Evolutionary conservation across 1,284 basidiomycete genomes (phyloP).

Genomic region (Malassezia psittaci): DNA sequence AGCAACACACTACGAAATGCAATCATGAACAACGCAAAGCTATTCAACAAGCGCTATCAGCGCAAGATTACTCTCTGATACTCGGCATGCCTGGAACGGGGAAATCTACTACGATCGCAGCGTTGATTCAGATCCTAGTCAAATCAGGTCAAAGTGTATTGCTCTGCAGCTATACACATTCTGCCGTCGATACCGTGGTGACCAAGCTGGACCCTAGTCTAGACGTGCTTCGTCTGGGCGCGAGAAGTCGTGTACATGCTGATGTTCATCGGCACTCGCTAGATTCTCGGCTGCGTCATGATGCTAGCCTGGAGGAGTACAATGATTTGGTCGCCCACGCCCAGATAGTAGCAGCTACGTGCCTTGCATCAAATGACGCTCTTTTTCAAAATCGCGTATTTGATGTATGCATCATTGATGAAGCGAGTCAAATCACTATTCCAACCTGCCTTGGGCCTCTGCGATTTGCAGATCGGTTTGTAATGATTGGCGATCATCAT

Average conservation of each 20-base stretch:
- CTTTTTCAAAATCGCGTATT: slow-evolving; percentile 69
- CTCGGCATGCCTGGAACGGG: slow-evolving; percentile 98
- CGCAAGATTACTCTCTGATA: slow-evolving; percentile 80
- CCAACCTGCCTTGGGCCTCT: slow-evolving; percentile 90
- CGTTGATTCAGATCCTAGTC: slow-evolving; percentile 71
- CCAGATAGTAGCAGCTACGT: slow-evolving; percentile 89
- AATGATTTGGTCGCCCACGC: slow-evolving; percentile 71
- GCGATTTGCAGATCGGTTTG: slow-evolving; percentile 75
- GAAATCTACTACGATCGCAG: slow-evolving; percentile 88
- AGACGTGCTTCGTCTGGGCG: slow-evolving; percentile 70
- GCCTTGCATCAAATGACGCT: slow-evolving; percentile 78
- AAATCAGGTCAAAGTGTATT: slow-evolving; percentile 73
- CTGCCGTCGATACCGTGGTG: slow-evolving; percentile 89
- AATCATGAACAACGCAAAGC: slow-evolving; percentile 69
- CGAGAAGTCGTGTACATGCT: slow-evolving; percentile 68
- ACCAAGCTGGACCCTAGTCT: slow-evolving; percentile 54
- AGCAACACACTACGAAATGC: slow-evolving; percentile 21
- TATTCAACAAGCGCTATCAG: slow-evolving; percentile 63
- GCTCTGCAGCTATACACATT: slow-evolving; percentile 87
- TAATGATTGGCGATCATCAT: slow-evolving; percentile 92
- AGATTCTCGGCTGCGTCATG: slow-evolving; percentile 51
- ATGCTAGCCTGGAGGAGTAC: slow-evolving; percentile 57
- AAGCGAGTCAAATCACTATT: slow-evolving; percentile 92
- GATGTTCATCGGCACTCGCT: slow-evolving; percentile 63
- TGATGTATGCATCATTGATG: slow-evolving; percentile 96